Evolutionary conservation across 805 yeast genomes (phyloP), one percentile per base, ranked within the genome.

Genomic region (Diddensiella transvaalensis): DNA sequence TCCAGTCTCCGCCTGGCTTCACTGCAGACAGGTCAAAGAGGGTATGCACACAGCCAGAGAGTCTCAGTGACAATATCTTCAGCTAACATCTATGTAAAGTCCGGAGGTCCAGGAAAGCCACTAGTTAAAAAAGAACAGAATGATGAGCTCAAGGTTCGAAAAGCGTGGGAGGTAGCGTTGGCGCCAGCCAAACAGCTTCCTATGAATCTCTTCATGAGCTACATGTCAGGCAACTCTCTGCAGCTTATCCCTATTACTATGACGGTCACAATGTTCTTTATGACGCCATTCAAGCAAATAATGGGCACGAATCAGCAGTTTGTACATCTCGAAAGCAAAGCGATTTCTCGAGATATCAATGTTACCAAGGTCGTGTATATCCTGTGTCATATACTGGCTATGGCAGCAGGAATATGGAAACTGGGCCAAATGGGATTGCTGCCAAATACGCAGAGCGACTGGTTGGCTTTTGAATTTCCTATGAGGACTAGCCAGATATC

Each of bases 231-330:
- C 26, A 84, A 85, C 59, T 79, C 95, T 2, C 70, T 93, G 22
- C 98, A 93, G 60, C 75, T 91, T 56, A 88, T 91, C 54, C 93
- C 97, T 2, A 85, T 91, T 41, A 83, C 89, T 69, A 90, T 89
- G 86, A 84, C 96, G 0, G 64, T 86, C 23, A 87, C 84, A 87
- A 71, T 91, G 57, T 79, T 93, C 55, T 76, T 86, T 44, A 38
- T 64, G 54, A 82, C 80, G 41, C 93, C 97, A 0, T 59, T 87
- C 32, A 82, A 79, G 58, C 87, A 95, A 21, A 81, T 93, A 1
- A 63, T 82, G 32, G 66, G 71, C 3, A 78, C 84, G 0, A 74
- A 74, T 51, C 56, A 70, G 13, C 73, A 77, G n/a, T 90, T 91
- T 64, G 52, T 51, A n/a, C 54, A 57, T 15, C 55, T 60, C 29